Evolutionary conservation across 1,139 yeast genomes (phyloP), one percentile per base, ranked within the genome.

Genomic region (Pichia norvegensis): DNA sequence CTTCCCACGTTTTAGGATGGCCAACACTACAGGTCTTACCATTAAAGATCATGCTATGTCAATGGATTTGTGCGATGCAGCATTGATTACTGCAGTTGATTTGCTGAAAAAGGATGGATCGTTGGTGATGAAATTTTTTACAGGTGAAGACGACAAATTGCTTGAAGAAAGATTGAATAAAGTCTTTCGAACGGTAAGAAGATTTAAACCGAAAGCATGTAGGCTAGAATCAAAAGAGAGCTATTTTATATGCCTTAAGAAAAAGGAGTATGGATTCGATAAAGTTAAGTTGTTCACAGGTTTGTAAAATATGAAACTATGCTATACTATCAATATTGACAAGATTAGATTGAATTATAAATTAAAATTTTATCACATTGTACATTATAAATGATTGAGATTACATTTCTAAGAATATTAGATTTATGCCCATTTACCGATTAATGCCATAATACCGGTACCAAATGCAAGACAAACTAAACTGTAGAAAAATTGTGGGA

Each of bases 41-140:
- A 71, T 78, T 17, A 70, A 76, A 53, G 90, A 83, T 57, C 90
- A 82, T 59, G 63, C 71, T 2, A 69, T 72, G 49, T 76, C 81
- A 51, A 75, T 79, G 76, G 96, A 90, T 62, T 67, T 92, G 46
- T 92, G 97, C 52, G 97, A 92, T 60, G 96, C 97, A 0, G 90
- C 96, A 0, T 67, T 92, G 49, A 70, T 86, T 14, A 73, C 90
- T 46, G 80, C 88, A 3, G 74, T 85, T 44, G 86, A 81, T 50
- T 62, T 83, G 3, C 66, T 92, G 46, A 78, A 72, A 52, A 78
- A 81, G 13, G 75, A 75, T 10, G 98, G 98, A 1, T 65, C 72
- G 8, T 76, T 87, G 56, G 80, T 88, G 6, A 76, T 95, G 55
- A 81, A 94, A 60, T 73, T 85, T 50, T 78, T 76, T 53, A 69